Conservation (phyloP, 257 asterid species). For the Salvia rosmarinus region DNA sequence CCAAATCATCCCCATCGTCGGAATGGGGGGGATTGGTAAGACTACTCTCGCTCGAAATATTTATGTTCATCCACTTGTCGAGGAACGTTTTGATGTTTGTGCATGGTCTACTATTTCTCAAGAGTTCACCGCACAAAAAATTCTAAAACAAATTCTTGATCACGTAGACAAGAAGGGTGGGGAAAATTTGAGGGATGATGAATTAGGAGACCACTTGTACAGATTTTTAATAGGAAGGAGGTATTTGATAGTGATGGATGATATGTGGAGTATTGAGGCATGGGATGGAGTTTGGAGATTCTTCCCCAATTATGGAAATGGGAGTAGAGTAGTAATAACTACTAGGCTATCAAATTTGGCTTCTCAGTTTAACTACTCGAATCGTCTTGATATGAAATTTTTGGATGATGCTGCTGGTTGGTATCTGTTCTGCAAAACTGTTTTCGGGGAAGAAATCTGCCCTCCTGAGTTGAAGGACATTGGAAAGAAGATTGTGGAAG, state of each 20-base stretch:
- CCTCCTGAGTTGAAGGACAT: neutral
- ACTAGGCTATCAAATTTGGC: constrained; percentile 1
- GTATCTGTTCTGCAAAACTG: neutral
- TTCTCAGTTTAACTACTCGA: neutral
- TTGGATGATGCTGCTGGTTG: neutral
- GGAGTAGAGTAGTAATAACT: neutral
- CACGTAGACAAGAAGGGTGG: too few species aligned
- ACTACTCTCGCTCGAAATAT: too few species aligned
- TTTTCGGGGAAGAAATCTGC: neutral
- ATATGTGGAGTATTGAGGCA: neutral
- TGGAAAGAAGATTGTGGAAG: neutral
- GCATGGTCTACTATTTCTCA: neutral
- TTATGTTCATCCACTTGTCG: neutral
- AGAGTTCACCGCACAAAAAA: too few species aligned
- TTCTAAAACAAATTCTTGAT: too few species aligned
- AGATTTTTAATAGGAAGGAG: neutral
- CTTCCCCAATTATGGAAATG: constrained; percentile 1
- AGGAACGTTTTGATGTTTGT: neutral
- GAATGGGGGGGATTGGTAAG: neutral
- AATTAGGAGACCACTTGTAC: neutral
- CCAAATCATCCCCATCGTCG: neutral
- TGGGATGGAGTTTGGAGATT: neutral
- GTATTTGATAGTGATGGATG: neutral
- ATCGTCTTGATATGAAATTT: neutral
- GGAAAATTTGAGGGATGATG: too few species aligned